phyloP scores from a whole-genome alignment of 805 yeast genomes.

The Ogataea paradorogensis region DNA sequence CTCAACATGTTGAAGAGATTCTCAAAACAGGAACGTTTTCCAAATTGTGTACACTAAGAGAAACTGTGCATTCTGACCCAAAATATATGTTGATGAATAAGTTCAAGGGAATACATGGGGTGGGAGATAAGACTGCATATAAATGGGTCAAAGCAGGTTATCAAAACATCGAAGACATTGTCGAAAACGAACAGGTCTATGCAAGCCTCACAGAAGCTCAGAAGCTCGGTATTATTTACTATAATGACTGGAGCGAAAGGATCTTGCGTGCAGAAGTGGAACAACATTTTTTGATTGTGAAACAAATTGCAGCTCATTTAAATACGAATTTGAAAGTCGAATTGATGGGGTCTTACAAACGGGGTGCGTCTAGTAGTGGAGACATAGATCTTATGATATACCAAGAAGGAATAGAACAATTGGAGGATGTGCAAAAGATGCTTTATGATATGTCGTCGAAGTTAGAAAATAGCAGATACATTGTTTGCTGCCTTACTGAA shows the following conservation, averaged over 20 bases:
- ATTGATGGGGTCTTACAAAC: conserved; percentile 51
- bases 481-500: conserved; percentile 24
- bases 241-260: conserved; percentile 43
- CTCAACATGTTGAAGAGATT: conserved; percentile 45
- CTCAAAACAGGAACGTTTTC: conserved; percentile 35
- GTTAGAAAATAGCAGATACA: conserved; percentile 16
- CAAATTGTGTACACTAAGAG: conserved; percentile 16
- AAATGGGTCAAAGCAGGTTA: conserved; percentile 38
- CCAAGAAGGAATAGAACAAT: conserved; percentile 30
- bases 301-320: conserved; percentile 20
- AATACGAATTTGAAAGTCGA: conserved; percentile 36
- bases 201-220: conserved; percentile 24
- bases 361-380: conserved; percentile 46
- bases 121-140: conserved; percentile 43
- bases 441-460: conserved; percentile 16
- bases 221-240: conserved; percentile 43
- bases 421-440: conserved; percentile 15
- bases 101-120: conserved; percentile 46
- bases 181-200: conserved; percentile 18
- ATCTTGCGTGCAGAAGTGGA: conserved; percentile 47
- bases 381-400: conserved; percentile 54
- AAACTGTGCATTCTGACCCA: conserved; percentile 20
- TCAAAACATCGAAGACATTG: conserved; percentile 37
- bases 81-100: conserved; percentile 26
- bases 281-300: conserved; percentile 37